Base-by-base conservation (phyloP, 2,329 filamentous ascomycete genomes). In the Claviceps cyperi region DNA sequence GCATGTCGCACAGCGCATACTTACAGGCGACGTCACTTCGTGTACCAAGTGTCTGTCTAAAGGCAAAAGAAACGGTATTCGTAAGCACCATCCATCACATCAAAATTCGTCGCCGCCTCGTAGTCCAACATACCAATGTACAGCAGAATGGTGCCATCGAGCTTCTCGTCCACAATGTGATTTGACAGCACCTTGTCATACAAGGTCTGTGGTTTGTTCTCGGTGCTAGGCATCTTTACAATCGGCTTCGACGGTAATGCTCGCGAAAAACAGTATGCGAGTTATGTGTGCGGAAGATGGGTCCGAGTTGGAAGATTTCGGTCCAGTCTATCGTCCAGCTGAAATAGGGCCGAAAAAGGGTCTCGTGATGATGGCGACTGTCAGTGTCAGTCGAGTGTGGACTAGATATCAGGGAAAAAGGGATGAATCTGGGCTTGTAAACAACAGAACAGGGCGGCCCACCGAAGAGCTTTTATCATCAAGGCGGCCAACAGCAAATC, bases 111-210 rank as follows among this genome's bases (percentile, higher is more conserved):
- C 24, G 21, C 14, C 8, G 21, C 14, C 32, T 38, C 21, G 46
- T 40, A 5, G 45, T 21, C 11, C 11, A 24, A 66, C 80, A 58
- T 74, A 89, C 88, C 88, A 64, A 97, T 97, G 67, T 97, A 97
- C 52, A 97, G 76, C 56, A 95, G 73, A 60, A 94, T 75, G 52
- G 90, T 96, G 69, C 91, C 91, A 70, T 97, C 91, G 50, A 88
- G 80, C 76, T 90, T 87, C 78, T 94, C 86, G 63, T 96, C 87
- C 64, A 98, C 90, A 61, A 97, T 84, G 68, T 98, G 92, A 72
- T 84, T 84, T 61, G 87, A 80, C 62, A 97, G 84, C 69, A 97
- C 90, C 81, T 97, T 97, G 77, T 97, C 91, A 72, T 97, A 97
- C 64, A 96, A 77, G 60, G 90, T 95, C 69, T 83, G 83, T 50